These are phyloP conservation scores for Xylaria palmicola DNA, from an alignment of 495 filamentous ascomycete genomes.

Conservation along the genomic window DNA sequence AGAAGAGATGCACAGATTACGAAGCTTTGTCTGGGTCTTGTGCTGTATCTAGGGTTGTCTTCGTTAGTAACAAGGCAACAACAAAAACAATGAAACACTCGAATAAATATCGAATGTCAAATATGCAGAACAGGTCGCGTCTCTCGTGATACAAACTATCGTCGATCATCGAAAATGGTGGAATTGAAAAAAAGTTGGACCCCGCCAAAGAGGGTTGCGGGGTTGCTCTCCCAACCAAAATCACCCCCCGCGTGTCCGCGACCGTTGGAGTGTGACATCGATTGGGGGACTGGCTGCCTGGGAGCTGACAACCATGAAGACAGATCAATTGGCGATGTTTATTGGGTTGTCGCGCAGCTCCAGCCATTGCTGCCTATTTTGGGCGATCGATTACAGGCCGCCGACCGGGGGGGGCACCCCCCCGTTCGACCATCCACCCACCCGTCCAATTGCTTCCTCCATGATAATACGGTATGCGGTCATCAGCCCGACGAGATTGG, in stretches of 20 bases:
- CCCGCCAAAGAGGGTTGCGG: slow-evolving; percentile 15
- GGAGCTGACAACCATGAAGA: neutral
- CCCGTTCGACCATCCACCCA: neutral
- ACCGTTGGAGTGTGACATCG: neutral
- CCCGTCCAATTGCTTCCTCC: neutral
- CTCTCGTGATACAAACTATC: too few relatives aligned
- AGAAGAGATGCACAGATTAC: slow-evolving; percentile 6
- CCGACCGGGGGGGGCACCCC: neutral
- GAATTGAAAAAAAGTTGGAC: neutral
- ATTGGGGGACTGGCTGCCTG: slow-evolving; percentile 13
- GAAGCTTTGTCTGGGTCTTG: too few relatives aligned
- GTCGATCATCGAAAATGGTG: neutral
- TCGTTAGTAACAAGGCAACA: neutral
- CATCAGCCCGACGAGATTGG: neutral
- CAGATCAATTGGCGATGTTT: neutral
- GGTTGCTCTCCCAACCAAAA: neutral
- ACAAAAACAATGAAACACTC: slow-evolving; percentile 6
- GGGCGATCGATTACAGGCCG: neutral
- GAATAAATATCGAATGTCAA: neutral
- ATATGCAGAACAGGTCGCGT: neutral
- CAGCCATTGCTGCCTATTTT: slow-evolving; percentile 10
- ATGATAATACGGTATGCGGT: neutral
- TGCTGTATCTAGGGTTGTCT: slow-evolving; percentile 6
- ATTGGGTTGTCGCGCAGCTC: slow-evolving; percentile 6
- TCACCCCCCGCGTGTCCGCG: neutral